Evolutionary conservation across 805 yeast genomes (phyloP).

Genomic region (Candida dajiaensis): DNA sequence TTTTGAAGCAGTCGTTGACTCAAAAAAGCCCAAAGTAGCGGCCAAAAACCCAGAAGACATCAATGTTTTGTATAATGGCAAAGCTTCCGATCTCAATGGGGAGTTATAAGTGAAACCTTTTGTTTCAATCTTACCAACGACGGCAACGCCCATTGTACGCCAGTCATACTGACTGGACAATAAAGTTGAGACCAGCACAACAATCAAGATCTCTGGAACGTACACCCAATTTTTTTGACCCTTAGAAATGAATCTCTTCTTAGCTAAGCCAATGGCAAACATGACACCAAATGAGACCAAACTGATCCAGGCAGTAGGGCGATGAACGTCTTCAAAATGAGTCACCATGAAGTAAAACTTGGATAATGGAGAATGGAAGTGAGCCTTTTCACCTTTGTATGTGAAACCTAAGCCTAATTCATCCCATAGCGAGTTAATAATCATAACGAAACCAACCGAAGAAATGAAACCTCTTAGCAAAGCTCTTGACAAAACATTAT

Average conservation of each 20-base stretch:
- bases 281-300: constrained; percentile 41
- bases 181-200: constrained; percentile 63
- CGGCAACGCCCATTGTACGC: constrained; percentile 50
- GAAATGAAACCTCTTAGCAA: constrained; percentile 77
- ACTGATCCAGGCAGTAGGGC: constrained; percentile 59
- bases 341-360: constrained; percentile 53
- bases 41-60: constrained; percentile 69
- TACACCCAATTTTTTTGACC: constrained; percentile 44
- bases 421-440: constrained; percentile 66
- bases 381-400: constrained; percentile 39
- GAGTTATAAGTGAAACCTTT: constrained; percentile 44
- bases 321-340: constrained; percentile 44
- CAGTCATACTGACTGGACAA: constrained; percentile 46
- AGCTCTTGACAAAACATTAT: constrained; percentile 71
- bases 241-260: constrained; percentile 24
- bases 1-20: constrained; percentile 89
- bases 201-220: constrained; percentile 72
- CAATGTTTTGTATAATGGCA: constrained; percentile 44
- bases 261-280: constrained; percentile 38
- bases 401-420: constrained; percentile 62
- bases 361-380: constrained; percentile 65
- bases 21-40: constrained; percentile 87
- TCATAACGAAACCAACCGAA: constrained; percentile 81
- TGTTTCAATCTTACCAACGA: constrained; percentile 63
- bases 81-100: constrained; percentile 48